Base-by-base conservation (phyloP, 2,329 filamentous ascomycete species). In the Aspergillus ibericus region DNA sequence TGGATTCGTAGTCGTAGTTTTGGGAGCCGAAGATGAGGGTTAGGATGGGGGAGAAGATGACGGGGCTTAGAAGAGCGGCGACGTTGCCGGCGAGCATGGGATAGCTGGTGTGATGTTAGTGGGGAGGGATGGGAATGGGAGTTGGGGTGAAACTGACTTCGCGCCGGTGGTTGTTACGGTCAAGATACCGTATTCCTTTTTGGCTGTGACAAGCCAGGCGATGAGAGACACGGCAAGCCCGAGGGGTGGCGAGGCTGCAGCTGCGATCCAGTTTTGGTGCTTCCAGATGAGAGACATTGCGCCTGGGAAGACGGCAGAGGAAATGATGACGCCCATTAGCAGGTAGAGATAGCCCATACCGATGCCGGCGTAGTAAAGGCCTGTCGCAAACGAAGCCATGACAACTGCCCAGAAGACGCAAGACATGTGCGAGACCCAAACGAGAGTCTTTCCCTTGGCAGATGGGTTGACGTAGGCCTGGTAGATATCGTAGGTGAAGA, bases 291-390 rank as follows among this genome's bases (percentile, higher is more conserved):
- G 82, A 0, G 91, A 90, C 62, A 96, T 78, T 0, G 91, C 88
- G 0, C 91, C 90, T 0, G 93, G 92, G 12, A 96, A 82, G 3
- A 96, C 92, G 3, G 91, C 92, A 0, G 90, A 86, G 0, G 88
- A 92, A 70, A 96, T 95, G 68, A 96, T 91, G 52, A 92, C 90
- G 7, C 92, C 93, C 92, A 96, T 96, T 70, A 96, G 85, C 1
- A 96, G 80, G 70, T 96, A 96, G 3, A 96, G 81, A 68, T 93
- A 96, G 10, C 92, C 92, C 90, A 96, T 95, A 10, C 85, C 88
- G 60, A 96, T 89, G 18, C 89, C 88, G 1, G 85, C 87, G 62
- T 90, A 89, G 72, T 80, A 85, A 0, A 95, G 83, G 0, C 90
- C 91, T 0, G 91, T 90, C 0, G 88, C 88, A 75, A 96, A 91